Base-by-base conservation (phyloP, 192 early-diverging fungal species). In the Linnemannia schmuckeri region DNA sequence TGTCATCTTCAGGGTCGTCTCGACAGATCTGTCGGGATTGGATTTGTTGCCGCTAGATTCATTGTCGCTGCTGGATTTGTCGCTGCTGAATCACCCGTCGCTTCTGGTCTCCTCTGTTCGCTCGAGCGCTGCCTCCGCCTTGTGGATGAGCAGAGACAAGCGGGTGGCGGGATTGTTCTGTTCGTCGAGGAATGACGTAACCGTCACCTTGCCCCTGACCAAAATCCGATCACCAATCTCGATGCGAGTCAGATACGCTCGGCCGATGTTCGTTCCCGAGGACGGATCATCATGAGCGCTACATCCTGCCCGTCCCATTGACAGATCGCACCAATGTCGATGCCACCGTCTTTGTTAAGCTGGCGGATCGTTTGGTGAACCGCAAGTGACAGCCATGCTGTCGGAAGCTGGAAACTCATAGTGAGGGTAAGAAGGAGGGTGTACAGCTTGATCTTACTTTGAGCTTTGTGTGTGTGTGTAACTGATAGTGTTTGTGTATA, bases 281-380 rank as follows among this genome's bases (percentile, higher is more conserved):
- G 66, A 69, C 33, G 66, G 13, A 35, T 69, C 30, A 15, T 69
- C 66, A 69, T 69, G 66, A 69, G 66, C 66, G 66, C 66, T 69
- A 69, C 20, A 69, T 69, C 66, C 66, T 35, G 66, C 30, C 66
- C 66, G 66, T 69, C 66, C 66, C 66, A 69, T 69, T 69, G 66
- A 6, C 30, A 69, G 66, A 69, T 69, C 13, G 66, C 30, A 69
- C 27, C 13, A 35, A 69, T 69, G 66, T 69, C 66, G 66, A 69
- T 37, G 35, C 27, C 35, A 7, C 66, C 66, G 66, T 69, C 66
- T 7, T 30, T 69, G 12, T 69, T 27, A 27, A 69, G 66, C 35
- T 30, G 66, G 66, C 27, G 66, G 7, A 27, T 69, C 27, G 66
- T 69, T 38, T 69, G 66, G 35, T 69, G 35, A 69, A 69, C 66